Conservation (phyloP, 371 early-diverging fungal species). For the Mycotypha africana region DNA sequence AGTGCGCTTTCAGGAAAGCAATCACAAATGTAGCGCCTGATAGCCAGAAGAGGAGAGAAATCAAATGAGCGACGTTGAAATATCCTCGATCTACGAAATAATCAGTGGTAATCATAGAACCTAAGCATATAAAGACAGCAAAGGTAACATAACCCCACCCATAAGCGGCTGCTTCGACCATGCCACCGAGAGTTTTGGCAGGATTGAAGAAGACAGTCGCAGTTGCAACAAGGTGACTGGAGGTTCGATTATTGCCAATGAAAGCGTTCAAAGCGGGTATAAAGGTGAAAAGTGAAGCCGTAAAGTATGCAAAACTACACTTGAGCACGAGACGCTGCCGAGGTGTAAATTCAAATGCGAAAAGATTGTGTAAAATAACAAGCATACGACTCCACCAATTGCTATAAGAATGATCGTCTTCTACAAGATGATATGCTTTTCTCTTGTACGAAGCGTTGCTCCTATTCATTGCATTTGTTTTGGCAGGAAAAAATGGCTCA, state of each 20-base stretch:
- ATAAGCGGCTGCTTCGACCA: slow-evolving; percentile 60
- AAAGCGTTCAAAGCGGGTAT: slow-evolving; percentile 44
- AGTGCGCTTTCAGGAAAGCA: slow-evolving; percentile 57
- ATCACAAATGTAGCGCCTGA: slow-evolving; percentile 55
- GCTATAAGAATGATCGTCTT: neutral
- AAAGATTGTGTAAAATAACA: neutral
- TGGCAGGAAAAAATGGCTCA: slow-evolving; percentile 26
- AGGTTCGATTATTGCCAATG: slow-evolving; percentile 32
- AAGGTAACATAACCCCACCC: slow-evolving; percentile 53
- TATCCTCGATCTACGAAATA: slow-evolving; percentile 48
- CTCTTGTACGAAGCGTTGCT: neutral
- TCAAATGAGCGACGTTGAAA: slow-evolving; percentile 35
- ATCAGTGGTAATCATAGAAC: slow-evolving; percentile 52
- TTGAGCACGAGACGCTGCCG: slow-evolving; percentile 50
- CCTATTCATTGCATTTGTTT: slow-evolving; percentile 3
- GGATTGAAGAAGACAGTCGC: slow-evolving; percentile 69
- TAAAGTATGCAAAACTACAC: slow-evolving; percentile 57
- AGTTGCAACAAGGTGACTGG: slow-evolving; percentile 60
- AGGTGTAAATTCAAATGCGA: slow-evolving; percentile 13
- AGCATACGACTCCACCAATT: neutral
- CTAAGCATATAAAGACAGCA: slow-evolving; percentile 45
- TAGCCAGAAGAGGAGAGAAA: slow-evolving; percentile 52
- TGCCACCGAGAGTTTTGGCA: slow-evolving; percentile 59
- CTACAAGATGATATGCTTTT: slow-evolving; percentile 4
- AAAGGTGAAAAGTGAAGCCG: slow-evolving; percentile 60